Base-by-base conservation (phyloP, 1,284 basidiomycete species). In the Kalmanozyma brasiliensis region DNA sequence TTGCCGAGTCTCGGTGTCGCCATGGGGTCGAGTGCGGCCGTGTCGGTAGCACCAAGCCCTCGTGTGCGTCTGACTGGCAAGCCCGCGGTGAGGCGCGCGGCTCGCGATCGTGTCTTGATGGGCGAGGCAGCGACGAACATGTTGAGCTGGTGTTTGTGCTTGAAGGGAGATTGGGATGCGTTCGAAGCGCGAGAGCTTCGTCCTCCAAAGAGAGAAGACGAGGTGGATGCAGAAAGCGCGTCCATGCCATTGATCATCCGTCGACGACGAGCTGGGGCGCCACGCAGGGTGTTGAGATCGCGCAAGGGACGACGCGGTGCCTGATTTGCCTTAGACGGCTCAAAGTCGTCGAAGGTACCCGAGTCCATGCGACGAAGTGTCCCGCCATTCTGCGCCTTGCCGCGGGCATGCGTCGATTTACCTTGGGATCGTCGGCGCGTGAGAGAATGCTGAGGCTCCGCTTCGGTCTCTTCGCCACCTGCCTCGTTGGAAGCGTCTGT, bases 401-500 rank as follows among this genome's bases (percentile, higher is more conserved):
- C 24, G 14, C 46, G 23, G 42, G 32, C 37, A 16, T 38, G 51
- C 42, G 29, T 33, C 1, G 45, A 8, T 36, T 49, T 41, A 8
- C 40, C 30, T 16, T 3, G 36, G 19, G 22, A 29, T n/a, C 62
- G 55, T 19, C 55, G 35, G 17, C 14, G 23, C 29, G 6, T 45
- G 5, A 20, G 26, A 7, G 33, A 17, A 9, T 20, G 41, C 13
- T 43, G 34, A n/a, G 63, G 71, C 47, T 76, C 73, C 16, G 70
- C 73, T 52, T 76, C 73, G 13, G 73, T 76, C 46, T 76, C 73
- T 43, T 76, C 73, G 16, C 73, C 73, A 8, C 61, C 73, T 8
- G 55, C 73, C 49, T 76, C 73, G 19, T 76, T 71, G 8, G 73
- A 64, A 4, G 42, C 62, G 24, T 73, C 73, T 20, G 51, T 41